Evolutionary conservation across 1,284 basidiomycete species (phyloP).

Genomic region (Ustilago cynodontis): DNA sequence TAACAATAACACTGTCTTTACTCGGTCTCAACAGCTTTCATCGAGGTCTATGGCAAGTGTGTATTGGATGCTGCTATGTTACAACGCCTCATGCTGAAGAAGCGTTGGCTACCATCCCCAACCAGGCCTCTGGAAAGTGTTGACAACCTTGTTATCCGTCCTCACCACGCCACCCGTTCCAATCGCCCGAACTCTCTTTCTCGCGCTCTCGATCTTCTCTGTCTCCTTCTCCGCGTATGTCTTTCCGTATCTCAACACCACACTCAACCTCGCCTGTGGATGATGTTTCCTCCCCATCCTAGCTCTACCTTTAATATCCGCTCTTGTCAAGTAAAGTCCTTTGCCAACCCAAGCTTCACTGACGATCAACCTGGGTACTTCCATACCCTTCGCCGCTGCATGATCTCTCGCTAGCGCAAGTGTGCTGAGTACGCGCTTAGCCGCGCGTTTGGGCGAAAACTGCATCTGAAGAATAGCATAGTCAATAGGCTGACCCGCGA

Average conservation of each 20-base stretch:
- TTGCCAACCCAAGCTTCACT: slow-evolving; percentile 94
- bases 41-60: background rate
- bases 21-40: background rate
- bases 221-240: slow-evolving; percentile 79
- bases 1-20: background rate
- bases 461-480: slow-evolving; percentile 96
- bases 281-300: slow-evolving; percentile 83
- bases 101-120: slow-evolving; percentile 59
- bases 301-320: slow-evolving; percentile 89
- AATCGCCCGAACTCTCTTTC: slow-evolving; percentile 83
- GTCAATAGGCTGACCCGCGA: slow-evolving; percentile 76
- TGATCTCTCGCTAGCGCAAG: slow-evolving; percentile 88
- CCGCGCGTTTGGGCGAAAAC: slow-evolving; percentile 90
- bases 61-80: background rate
- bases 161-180: slow-evolving; percentile 72
- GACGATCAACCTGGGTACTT: slow-evolving; percentile 82
- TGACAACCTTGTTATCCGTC: slow-evolving; percentile 55
- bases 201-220: slow-evolving; percentile 77
- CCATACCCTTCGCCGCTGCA: slow-evolving; percentile 84
- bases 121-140: slow-evolving; percentile 64
- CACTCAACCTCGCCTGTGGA: slow-evolving; percentile 81
- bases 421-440: slow-evolving; percentile 86
- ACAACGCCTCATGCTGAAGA: background rate
- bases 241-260: slow-evolving; percentile 86
- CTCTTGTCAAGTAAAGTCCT: slow-evolving; percentile 77